Evolutionary conservation across 2,329 filamentous ascomycete species (phyloP), one percentile per base, ranked within the genome.

Genomic region (Cyclaneusma minus): DNA sequence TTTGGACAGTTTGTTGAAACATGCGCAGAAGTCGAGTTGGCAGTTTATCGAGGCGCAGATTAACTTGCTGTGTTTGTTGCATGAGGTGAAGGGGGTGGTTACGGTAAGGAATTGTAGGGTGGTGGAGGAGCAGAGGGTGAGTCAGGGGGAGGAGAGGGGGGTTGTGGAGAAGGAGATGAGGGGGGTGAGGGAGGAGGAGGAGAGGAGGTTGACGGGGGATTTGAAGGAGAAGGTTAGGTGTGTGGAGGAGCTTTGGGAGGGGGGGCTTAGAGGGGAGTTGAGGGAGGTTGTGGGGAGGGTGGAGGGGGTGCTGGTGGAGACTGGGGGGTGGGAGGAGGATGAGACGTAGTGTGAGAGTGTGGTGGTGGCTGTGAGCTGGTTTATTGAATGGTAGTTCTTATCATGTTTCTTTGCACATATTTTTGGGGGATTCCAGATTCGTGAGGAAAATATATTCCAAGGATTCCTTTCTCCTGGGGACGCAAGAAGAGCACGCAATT

Each of bases 1-100:
- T 48, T 64, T 98, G 0, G 89, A 84, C 49, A 78, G 73, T 24
- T 58, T 95, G 13, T 62, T 98, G 6, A 67, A 75, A 5, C 87
- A 95, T 43, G 78, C 84, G 0, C 82, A 91, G 48, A 92, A 89
- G 56, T 85, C 78, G 41, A 87, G 83, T 6, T 91, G 93, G 44
- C 89, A 95, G 49, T 95, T 93, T 52, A 94, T 95, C 43, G 89
- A 95, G 56, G 79, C 74, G 5, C 87, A 95, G 56, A 87, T 73
- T 16, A 94, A 94, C 44, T 59, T 94, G 17, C 62, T 93, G 13
- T 95, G 87, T 44, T 60, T 95, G 19, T 54, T 93, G 30, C 89
- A 94, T 43, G 84, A 94, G 51, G 83, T 93, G 28, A 82, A 83
- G 45, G 81, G 80, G 28, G 75, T 75, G 0, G 71, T 81, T 2